Percentiles rank a stretch among this genome's conserved stretches.
These are phyloP conservation scores for Fusarium sp. DNA, from an alignment of 2,329 filamentous ascomycete species.

Conservation along the genomic window DNA sequence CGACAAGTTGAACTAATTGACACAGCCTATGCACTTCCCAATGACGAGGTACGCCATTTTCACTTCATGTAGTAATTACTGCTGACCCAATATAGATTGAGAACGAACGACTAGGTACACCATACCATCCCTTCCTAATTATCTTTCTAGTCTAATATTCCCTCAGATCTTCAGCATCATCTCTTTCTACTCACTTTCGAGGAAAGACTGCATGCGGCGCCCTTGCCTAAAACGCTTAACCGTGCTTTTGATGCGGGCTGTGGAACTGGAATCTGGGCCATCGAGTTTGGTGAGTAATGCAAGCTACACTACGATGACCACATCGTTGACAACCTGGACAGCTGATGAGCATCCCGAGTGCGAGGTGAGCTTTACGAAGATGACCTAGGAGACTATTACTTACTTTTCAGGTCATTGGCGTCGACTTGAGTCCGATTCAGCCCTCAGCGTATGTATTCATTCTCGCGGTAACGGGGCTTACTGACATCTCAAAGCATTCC, in stretches of 20 bases:
- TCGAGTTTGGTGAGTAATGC: slow-evolving; percentile 16
- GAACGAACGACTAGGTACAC: slow-evolving; percentile 20
- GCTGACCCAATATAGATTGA: slow-evolving; percentile 1
- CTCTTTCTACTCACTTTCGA: slow-evolving; percentile 20
- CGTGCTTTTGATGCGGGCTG: slow-evolving; percentile 18
- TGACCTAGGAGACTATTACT: accelerated
- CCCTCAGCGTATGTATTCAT: neutral
- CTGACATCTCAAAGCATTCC: neutral
- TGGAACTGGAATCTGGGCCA: slow-evolving; percentile 26
- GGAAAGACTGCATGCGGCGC: neutral
- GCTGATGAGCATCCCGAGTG: slow-evolving; percentile 26
- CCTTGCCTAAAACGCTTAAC: neutral
- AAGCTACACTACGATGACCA: accelerated
- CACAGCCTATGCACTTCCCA: slow-evolving; percentile 18
- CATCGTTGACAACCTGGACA: neutral
- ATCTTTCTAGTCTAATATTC: neutral
- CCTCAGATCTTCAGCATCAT: slow-evolving; percentile 22
- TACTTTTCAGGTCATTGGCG: slow-evolving; percentile 5
- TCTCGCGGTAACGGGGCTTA: accelerated
- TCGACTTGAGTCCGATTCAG: slow-evolving; percentile 27
- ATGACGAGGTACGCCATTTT: slow-evolving; percentile 11
- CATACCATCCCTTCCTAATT: accelerated
- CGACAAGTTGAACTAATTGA: neutral
- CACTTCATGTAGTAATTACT: neutral
- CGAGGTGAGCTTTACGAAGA: neutral